A percentile compares a stretch with the other conserved stretches of the same genome.
These are phyloP conservation scores for Aspergillus ochraceus DNA, from an alignment of 2,329 filamentous ascomycete genomes.

Conservation along the genomic window DNA sequence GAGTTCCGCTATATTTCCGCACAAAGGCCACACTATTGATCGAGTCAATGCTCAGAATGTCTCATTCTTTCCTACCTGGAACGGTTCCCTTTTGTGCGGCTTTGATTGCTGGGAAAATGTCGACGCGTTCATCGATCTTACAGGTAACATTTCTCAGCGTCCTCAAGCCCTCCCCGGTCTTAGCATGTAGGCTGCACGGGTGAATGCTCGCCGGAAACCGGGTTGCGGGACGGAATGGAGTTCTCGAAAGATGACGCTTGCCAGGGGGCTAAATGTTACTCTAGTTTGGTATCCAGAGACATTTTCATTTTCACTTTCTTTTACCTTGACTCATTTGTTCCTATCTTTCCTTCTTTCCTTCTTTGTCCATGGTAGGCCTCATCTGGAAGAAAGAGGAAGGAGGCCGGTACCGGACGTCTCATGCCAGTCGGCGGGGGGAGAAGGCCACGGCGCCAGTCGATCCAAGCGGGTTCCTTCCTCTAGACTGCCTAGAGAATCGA, in stretches of 20 bases:
- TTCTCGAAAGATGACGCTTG: background rate
- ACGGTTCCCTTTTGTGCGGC: background rate
- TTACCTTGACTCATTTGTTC: background rate
- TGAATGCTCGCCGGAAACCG: background rate
- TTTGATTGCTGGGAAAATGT: background rate
- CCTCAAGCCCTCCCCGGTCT: background rate
- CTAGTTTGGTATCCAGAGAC: background rate
- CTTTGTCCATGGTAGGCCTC: background rate
- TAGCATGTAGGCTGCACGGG: background rate
- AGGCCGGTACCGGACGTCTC: slow-evolving; percentile 8
- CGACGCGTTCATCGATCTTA: background rate
- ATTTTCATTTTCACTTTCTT: slow-evolving; percentile 17
- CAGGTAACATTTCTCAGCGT: background rate
- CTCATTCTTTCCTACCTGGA: no score
- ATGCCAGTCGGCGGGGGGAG: slow-evolving; percentile 10
- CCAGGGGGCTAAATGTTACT: background rate
- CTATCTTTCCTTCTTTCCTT: background rate
- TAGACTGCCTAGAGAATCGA: background rate
- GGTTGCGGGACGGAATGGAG: background rate
- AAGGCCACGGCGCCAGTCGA: slow-evolving; percentile 13
- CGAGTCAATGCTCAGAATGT: no score
- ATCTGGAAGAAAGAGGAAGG: background rate
- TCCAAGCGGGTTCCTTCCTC: slow-evolving; percentile 10
- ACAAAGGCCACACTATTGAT: background rate
- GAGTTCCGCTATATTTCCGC: background rate